Evolutionary conservation across 1,284 basidiomycete genomes (phyloP).

Genomic region (Boletus semigastroideus): DNA sequence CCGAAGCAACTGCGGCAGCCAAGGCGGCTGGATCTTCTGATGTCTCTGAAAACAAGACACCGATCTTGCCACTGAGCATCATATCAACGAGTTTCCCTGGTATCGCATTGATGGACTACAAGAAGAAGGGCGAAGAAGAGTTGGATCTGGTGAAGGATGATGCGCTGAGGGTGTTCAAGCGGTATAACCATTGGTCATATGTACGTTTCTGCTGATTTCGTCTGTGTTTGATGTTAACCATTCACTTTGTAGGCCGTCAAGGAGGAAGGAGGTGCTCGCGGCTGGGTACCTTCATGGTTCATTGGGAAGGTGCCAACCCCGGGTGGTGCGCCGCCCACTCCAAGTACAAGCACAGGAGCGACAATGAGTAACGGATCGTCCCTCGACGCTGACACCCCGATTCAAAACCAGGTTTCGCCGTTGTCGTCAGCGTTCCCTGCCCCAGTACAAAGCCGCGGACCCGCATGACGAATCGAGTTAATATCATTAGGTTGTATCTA

Average conservation of each 20-base stretch:
- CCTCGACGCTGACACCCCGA: slow-evolving; percentile 40
- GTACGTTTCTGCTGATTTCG: slow-evolving; percentile 41
- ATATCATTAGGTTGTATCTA: slow-evolving; percentile 24
- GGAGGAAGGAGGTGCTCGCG: slow-evolving; percentile 83
- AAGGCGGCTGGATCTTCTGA: slow-evolving; percentile 45
- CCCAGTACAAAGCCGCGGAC: slow-evolving; percentile 33
- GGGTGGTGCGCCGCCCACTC: slow-evolving; percentile 54
- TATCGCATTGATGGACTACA: slow-evolving; percentile 93
- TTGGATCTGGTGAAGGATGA: slow-evolving; percentile 86
- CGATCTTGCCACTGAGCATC: slow-evolving; percentile 85
- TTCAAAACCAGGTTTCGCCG: slow-evolving; percentile 62
- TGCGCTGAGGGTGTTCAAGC: slow-evolving; percentile 89
- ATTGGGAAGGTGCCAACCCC: slow-evolving; percentile 66
- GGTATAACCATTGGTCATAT: slow-evolving; percentile 97
- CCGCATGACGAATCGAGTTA: slow-evolving; percentile 17
- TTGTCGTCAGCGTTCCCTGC: slow-evolving; percentile 70
- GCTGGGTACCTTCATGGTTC: slow-evolving; percentile 90
- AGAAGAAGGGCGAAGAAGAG: slow-evolving; percentile 88
- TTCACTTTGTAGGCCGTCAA: slow-evolving; percentile 68
- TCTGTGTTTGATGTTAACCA: slow-evolving; percentile 3
- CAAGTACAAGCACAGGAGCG: slow-evolving; percentile 45
- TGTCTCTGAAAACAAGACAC: slow-evolving; percentile 51
- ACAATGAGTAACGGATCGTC: slow-evolving; percentile 30
- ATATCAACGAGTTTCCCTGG: slow-evolving; percentile 94
- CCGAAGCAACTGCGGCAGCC: slow-evolving; percentile 65